A percentile compares a stretch with the other conserved stretches of the same genome.
phyloP scores from a whole-genome alignment of 2,329 filamentous ascomycete genomes.

The Nemania serpens region DNA sequence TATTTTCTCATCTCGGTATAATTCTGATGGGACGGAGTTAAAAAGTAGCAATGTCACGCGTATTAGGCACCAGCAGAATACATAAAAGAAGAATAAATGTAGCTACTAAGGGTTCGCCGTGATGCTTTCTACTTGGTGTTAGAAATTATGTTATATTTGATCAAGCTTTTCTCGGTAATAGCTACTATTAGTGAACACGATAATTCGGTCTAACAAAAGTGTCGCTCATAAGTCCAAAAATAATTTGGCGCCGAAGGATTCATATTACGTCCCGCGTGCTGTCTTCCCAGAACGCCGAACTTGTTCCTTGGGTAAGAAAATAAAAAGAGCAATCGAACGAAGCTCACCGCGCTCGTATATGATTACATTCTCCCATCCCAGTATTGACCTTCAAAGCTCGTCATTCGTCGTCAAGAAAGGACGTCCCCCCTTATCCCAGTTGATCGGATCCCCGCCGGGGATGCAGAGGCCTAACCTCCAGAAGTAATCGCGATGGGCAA shows the following conservation, averaged over 20 bases:
- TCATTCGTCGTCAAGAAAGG: slow-evolving; percentile 43
- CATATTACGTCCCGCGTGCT: not conserved
- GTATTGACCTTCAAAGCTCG: slow-evolving; percentile 44
- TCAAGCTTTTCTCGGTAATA: not conserved
- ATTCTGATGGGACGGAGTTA: not conserved
- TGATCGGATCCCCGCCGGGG: slow-evolving; percentile 73
- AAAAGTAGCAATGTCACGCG: not conserved
- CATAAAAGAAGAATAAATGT: not conserved
- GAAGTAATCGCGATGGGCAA: slow-evolving; percentile 95
- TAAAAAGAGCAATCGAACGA: not conserved
- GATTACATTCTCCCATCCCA: slow-evolving; percentile 10
- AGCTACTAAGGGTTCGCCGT: not conserved
- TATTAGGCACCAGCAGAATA: not conserved
- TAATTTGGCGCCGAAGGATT: slow-evolving; percentile 11
- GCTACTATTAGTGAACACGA: too few species aligned
- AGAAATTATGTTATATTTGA: too few species aligned
- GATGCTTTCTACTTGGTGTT: not conserved
- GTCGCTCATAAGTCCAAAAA: slow-evolving; percentile 6
- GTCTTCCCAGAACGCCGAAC: slow-evolving; percentile 2
- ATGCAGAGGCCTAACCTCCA: slow-evolving; percentile 90
- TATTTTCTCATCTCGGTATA: not conserved
- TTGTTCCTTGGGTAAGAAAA: not conserved
- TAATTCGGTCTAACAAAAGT: slow-evolving; percentile 6
- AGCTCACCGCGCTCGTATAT: slow-evolving; percentile 5
- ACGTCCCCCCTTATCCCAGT: slow-evolving; percentile 64